These are phyloP conservation scores for Vigna radiata DNA, from an alignment of 306 rosid genomes.

Conservation along the genomic window DNA sequence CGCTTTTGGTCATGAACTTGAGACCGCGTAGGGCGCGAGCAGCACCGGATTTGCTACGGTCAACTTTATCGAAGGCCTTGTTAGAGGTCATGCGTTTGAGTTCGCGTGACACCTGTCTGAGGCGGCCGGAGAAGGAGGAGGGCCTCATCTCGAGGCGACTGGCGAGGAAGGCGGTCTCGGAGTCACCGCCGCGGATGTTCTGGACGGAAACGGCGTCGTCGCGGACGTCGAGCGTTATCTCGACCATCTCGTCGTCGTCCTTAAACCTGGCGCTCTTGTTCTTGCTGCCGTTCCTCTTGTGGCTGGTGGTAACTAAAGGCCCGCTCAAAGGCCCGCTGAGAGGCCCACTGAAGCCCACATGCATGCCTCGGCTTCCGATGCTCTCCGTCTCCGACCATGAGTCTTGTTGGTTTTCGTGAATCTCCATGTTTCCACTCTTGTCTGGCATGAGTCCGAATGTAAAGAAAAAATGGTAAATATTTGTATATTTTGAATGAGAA, in stretches of 20 bases:
- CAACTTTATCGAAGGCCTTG: constrained; percentile 54
- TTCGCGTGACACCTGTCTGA: constrained; percentile 76
- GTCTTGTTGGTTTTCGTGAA: constrained; percentile 62
- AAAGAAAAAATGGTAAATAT: not conserved
- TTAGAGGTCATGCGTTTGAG: constrained; percentile 75
- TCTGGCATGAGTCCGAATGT: not conserved
- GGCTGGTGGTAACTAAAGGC: constrained; percentile 48
- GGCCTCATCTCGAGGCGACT: constrained; percentile 60
- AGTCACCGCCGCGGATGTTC: constrained; percentile 73
- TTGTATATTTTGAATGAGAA: not conserved
- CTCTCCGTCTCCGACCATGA: constrained; percentile 72
- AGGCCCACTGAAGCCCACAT: constrained; percentile 69
- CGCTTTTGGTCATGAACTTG: constrained; percentile 70
- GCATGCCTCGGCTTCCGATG: constrained; percentile 47
- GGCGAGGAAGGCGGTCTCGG: constrained; percentile 65
- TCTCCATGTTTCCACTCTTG: constrained; percentile 54
- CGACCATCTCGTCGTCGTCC: constrained; percentile 67
- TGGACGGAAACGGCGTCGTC: constrained; percentile 75
- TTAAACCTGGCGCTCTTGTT: constrained; percentile 61
- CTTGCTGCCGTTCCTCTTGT: constrained; percentile 57
- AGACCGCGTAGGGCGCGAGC: constrained; percentile 75
- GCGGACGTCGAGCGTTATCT: constrained; percentile 74
- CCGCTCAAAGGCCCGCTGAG: constrained; percentile 67
- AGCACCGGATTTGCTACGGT: constrained; percentile 72
- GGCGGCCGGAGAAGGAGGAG: constrained; percentile 55